phyloP scores from a whole-genome alignment of 805 yeast genomes.

The Candida vaughaniae region DNA sequence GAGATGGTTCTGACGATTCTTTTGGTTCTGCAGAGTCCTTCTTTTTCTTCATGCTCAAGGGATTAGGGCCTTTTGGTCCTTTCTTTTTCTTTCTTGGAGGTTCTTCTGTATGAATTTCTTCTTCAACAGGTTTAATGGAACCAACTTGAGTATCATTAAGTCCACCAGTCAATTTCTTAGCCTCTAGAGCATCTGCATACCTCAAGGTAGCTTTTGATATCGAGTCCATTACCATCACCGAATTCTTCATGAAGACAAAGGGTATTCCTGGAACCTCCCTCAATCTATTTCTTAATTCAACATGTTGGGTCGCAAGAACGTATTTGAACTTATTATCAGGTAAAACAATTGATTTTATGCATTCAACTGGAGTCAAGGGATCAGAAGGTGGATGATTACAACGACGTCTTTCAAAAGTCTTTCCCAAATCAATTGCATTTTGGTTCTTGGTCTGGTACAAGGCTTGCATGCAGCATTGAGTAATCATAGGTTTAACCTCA shows the following conservation, averaged over 20 bases:
- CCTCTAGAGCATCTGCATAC: constrained; percentile 50
- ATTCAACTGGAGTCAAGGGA: constrained; percentile 66
- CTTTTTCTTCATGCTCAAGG: constrained; percentile 83
- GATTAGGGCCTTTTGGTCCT: constrained; percentile 85
- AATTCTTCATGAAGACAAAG: constrained; percentile 76
- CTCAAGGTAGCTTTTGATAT: constrained; percentile 64
- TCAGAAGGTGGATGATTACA: constrained; percentile 77
- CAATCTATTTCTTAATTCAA: constrained; percentile 62
- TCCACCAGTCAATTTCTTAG: constrained; percentile 70
- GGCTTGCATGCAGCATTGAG: constrained; percentile 93
- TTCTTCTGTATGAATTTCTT: constrained; percentile 1
- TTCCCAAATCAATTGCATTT: constrained; percentile 77
- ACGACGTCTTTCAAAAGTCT: constrained; percentile 83
- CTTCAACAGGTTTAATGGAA: constrained; percentile 22
- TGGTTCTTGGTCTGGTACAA: constrained; percentile 72
- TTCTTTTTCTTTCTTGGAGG: constrained; percentile 46
- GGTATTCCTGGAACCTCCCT: constrained; percentile 89
- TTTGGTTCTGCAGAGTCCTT: constrained; percentile 27
- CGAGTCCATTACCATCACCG: constrained; percentile 97
- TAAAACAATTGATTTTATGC: constrained; percentile 68
- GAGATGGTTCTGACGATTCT: constrained; percentile 1
- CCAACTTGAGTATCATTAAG: constrained; percentile 66
- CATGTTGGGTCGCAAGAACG: constrained; percentile 81
- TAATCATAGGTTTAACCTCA: constrained; percentile 84
- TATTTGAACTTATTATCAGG: constrained; percentile 88